Evolutionary conservation across 2,329 filamentous ascomycete species (phyloP), one percentile per base, ranked within the genome.

Genomic region (Chaetomium sp.): DNA sequence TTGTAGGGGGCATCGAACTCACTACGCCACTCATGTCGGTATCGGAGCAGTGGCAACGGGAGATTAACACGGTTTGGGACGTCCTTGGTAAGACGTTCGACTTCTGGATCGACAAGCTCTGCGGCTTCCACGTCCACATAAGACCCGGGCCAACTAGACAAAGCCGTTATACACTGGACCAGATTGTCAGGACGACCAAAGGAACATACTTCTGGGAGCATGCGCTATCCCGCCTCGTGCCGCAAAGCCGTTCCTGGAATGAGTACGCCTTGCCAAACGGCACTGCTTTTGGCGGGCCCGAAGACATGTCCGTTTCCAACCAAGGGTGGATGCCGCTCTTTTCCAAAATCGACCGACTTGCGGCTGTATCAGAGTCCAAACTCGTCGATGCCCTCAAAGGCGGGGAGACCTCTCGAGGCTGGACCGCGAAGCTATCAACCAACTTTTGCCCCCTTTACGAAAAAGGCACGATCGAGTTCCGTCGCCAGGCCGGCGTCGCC

Each of bases 1-100:
- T 6, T 35, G 12, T 19, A 50, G 48, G 48, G 48, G 48, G 48
- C 6, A 50, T 50, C 27, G 48, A 50, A n/a, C 41, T 50, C 37
- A 42, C 42, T 12, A 41, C 48, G 37, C 48, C 48, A 38, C 37
- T 38, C 27, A 41, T 41, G 37, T 50, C 48, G 27, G 27, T 35
- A 3, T 11, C 37, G 11, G n/a, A 14, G 32, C 11, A 34, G 10
- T 50, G 48, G 48, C 48, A 42, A 7, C 6, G 14, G 10, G 48
- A 50, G 37, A 41, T 50, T 6, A 2, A 34, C 3, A 3, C 6
- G 2, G 38, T 42, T 27, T 50, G 41, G 5, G 27, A 33, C 3
- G 48, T 32, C 11, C 11, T 50, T 7, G 38, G 37, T 8, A 14
- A 14, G 11, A n/a, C 7, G 19, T 50, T 50, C 48, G 48, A 50